Conservation (phyloP, 75 land plant species). For the Cryptomeria japonica region DNA sequence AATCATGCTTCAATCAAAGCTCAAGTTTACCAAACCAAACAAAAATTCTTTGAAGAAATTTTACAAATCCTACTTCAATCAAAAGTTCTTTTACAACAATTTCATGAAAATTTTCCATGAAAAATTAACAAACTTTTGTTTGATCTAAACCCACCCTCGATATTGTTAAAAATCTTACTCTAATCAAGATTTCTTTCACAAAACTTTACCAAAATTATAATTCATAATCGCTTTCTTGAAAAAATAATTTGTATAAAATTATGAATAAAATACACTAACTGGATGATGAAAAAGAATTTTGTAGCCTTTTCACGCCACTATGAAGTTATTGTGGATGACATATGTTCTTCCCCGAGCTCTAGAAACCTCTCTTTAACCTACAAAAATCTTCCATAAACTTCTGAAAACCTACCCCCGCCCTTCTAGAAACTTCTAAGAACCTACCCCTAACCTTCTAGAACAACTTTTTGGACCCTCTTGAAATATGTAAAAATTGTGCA, state of each 20-base stretch:
- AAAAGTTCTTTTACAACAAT: too few species aligned
- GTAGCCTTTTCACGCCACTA: slow-evolving; percentile 74
- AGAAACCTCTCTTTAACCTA: neutral
- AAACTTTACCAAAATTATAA: too few species aligned
- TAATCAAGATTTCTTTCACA: too few species aligned
- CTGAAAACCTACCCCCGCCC: neutral
- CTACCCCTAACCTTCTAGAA: too few species aligned
- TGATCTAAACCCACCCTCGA: too few species aligned
- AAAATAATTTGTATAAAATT: neutral
- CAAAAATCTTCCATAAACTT: neutral
- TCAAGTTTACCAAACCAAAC: too few species aligned
- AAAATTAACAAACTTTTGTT: too few species aligned
- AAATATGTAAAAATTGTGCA: neutral
- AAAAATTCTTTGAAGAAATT: too few species aligned
- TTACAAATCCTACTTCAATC: too few species aligned
- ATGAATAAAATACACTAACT: slow-evolving; percentile 42
- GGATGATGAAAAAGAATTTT: slow-evolving; percentile 68
- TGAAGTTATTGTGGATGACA: slow-evolving; percentile 39
- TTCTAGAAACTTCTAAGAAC: too few species aligned
- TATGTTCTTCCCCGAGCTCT: slow-evolving; percentile 7
- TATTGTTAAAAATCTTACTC: neutral
- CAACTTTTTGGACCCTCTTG: neutral
- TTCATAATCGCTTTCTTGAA: neutral
- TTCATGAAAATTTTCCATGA: neutral
- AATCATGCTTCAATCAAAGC: too few species aligned